These are phyloP conservation scores for Pseudogymnoascus sp. DNA, from an alignment of 2,329 filamentous ascomycete genomes.

Conservation along the genomic window DNA sequence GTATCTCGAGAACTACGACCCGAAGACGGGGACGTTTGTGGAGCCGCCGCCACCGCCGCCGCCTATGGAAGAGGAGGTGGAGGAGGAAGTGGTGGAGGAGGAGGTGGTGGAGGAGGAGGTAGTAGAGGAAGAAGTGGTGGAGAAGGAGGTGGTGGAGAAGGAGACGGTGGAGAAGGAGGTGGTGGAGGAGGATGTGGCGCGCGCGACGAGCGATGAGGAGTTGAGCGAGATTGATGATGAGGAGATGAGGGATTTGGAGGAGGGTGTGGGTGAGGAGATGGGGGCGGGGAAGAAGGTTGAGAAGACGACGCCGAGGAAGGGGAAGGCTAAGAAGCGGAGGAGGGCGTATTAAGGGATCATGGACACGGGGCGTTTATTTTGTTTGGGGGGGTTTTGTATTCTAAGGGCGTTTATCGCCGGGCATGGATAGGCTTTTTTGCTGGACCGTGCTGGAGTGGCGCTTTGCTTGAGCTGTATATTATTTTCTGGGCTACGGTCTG, in stretches of 20 bases:
- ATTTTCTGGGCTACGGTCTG: background rate
- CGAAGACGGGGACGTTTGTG: constrained; percentile 28
- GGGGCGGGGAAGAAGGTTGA: constrained; percentile 5
- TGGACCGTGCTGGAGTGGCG: background rate
- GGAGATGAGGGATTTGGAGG: constrained; percentile 63
- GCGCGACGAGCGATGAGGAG: constrained; percentile 68
- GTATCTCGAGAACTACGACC: constrained; percentile 79
- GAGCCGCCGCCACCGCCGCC: background rate
- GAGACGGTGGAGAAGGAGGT: constrained; percentile 74
- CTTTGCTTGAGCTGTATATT: background rate
- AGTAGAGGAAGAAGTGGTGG: background rate
- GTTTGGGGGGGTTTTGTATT: background rate
- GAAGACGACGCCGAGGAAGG: constrained; percentile 15
- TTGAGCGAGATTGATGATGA: constrained; percentile 90
- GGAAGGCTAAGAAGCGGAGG: constrained; percentile 16
- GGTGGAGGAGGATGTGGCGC: constrained; percentile 63
- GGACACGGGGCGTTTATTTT: background rate
- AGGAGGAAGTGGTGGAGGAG: background rate
- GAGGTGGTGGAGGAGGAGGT: background rate
- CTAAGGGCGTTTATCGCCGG: background rate
- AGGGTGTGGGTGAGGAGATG: constrained; percentile 27
- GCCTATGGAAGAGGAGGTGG: background rate
- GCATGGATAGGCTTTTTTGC: background rate
- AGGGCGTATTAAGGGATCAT: constrained; percentile 16
- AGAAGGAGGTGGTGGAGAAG: constrained; percentile 57